Evolutionary conservation across 331 rosid genomes (phyloP).

Genomic region (Prunus yedoensis): DNA sequence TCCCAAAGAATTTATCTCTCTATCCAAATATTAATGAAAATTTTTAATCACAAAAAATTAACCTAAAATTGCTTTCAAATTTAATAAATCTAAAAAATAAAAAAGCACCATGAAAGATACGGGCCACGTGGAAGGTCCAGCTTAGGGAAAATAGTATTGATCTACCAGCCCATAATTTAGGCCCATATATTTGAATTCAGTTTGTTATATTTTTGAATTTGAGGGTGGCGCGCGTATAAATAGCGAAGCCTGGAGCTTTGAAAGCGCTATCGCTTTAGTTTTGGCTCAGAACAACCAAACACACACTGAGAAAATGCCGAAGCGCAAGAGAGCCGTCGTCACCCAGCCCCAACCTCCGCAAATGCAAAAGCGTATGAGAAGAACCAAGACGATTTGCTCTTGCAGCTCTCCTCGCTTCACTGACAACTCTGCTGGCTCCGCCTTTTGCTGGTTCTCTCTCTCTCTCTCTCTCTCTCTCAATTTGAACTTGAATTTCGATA

Average conservation of each 20-base stretch:
- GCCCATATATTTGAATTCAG: constrained; percentile 8
- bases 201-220: constrained; percentile 28
- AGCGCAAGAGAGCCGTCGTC: constrained; percentile 34
- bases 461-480: constrained; percentile 25
- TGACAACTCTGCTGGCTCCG: constrained; percentile 56
- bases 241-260: constrained; percentile 12
- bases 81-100: no score
- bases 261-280: constrained; percentile 9
- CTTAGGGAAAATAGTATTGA: background rate
- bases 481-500: background rate
- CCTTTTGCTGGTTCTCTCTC: constrained; percentile 58
- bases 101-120: no score
- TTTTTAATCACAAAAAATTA: no score
- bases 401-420: constrained; percentile 75
- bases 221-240: constrained; percentile 66
- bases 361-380: constrained; percentile 53
- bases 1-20: no score
- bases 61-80: no score
- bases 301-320: constrained; percentile 29
- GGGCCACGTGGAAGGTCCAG: background rate
- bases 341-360: constrained; percentile 30
- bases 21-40: no score
- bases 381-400: constrained; percentile 63
- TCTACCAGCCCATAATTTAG: background rate
- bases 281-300: background rate